Evolutionary conservation across 768 basidiomycete genomes (phyloP).

Genomic region (Agrocybe pediades): DNA sequence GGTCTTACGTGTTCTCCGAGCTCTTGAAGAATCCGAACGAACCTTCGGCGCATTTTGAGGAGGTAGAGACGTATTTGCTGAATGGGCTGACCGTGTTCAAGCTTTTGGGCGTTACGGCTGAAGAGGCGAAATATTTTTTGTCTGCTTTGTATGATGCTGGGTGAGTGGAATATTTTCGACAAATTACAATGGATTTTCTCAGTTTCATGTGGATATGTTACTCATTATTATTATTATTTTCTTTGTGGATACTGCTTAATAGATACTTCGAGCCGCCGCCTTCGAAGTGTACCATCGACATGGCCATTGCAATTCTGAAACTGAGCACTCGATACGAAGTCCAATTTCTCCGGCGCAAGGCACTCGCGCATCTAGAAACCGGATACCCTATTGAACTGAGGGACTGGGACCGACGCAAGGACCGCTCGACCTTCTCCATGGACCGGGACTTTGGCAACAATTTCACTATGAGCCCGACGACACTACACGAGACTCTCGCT

Average conservation of each 20-base stretch:
- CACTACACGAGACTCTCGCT: not conserved
- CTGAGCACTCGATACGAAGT: not conserved
- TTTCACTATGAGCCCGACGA: not conserved
- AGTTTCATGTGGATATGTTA: not conserved
- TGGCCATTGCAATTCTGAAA: conserved; percentile 1
- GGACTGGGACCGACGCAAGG: not conserved
- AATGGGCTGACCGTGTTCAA: not conserved
- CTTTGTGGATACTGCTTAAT: not conserved
- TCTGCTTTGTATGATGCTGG: not conserved
- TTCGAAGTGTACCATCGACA: not conserved
- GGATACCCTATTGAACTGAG: not conserved
- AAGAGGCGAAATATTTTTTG: not conserved
- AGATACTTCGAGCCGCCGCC: not conserved
- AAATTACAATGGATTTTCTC: not conserved
- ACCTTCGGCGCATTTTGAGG: not conserved
- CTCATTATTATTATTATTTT: not conserved
- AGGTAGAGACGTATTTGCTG: not conserved
- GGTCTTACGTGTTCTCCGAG: not conserved
- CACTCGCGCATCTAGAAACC: not conserved
- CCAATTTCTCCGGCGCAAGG: not conserved
- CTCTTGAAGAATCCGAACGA: not conserved
- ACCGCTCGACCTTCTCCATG: not conserved
- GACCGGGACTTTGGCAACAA: not conserved
- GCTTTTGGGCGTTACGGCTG: not conserved
- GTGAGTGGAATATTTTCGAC: not conserved